Conservation (phyloP, 352 stramenopile species). For the Phytophthora litchii region DNA sequence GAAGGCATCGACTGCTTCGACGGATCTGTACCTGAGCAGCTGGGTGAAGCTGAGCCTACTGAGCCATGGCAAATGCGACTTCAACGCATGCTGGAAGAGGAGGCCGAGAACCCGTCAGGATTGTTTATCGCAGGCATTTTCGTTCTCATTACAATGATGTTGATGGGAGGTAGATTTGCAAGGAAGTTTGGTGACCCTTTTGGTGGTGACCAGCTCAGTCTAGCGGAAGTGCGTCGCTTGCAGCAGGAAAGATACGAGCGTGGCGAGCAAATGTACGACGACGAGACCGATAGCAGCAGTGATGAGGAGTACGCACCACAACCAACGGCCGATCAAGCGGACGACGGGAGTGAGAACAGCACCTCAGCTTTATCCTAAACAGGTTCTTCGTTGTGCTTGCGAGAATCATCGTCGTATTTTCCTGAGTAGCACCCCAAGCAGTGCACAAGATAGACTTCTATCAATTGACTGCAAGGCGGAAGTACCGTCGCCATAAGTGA, state of each 20-base stretch:
- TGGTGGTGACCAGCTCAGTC: conserved; percentile 56
- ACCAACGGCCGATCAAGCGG: conserved; percentile 3
- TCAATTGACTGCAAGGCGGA: conserved; percentile 1
- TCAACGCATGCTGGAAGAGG: conserved; percentile 64
- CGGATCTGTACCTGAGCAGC: conserved; percentile 65
- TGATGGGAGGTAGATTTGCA: conserved; percentile 53
- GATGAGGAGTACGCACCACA: conserved; percentile 29
- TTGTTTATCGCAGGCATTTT: conserved; percentile 72
- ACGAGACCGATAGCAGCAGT: conserved; percentile 67
- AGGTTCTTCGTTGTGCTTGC: background rate
- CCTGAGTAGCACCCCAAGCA: background rate
- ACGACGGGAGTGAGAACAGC: conserved; percentile 13
- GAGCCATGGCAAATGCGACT: conserved; percentile 65
- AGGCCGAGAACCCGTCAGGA: conserved; percentile 71
- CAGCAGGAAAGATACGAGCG: conserved; percentile 79
- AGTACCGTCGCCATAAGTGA: background rate
- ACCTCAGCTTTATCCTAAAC: conserved; percentile 20
- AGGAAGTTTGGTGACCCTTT: conserved; percentile 53
- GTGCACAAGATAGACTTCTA: conserved; percentile 21
- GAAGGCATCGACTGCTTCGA: conserved; percentile 87
- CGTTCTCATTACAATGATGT: conserved; percentile 54
- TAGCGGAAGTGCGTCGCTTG: conserved; percentile 72
- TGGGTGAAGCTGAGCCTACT: conserved; percentile 58
- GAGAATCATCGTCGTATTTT: background rate
- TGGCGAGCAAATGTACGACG: conserved; percentile 40